Percentiles rank a stretch among this genome's conserved stretches.
phyloP scores from a whole-genome alignment of 805 yeast genomes.

The Yamadazyma sp. region DNA sequence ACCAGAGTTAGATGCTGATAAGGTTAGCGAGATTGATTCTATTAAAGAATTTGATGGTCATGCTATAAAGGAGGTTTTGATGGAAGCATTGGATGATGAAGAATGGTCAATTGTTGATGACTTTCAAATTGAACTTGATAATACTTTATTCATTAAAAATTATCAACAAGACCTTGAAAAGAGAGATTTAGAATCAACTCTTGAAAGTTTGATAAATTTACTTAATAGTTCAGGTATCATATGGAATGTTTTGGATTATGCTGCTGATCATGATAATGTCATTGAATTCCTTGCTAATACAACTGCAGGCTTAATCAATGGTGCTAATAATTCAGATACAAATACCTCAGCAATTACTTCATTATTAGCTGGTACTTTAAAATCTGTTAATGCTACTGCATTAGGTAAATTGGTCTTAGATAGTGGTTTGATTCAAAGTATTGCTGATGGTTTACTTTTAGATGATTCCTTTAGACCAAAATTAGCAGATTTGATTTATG shows the following conservation, averaged over 20 bases:
- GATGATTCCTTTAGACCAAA: conserved; percentile 31
- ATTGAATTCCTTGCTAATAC: conserved; percentile 28
- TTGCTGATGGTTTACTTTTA: conserved; percentile 36
- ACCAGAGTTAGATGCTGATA: too few species aligned
- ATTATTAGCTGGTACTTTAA: conserved; percentile 5
- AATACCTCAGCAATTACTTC: conserved; percentile 6
- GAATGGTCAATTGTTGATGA: too few species aligned
- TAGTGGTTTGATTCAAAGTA: conserved; percentile 33
- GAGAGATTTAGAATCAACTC: conserved; percentile 22
- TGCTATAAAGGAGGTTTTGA: conserved; percentile 8
- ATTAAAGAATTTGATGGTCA: conserved; percentile 9
- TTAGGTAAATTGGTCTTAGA: conserved; percentile 21
- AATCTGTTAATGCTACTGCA: conserved; percentile 18
- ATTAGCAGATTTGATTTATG: conserved; percentile 27
- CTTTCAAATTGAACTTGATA: too few species aligned
- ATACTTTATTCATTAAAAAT: too few species aligned
- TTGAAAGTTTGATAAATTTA: conserved; percentile 20
- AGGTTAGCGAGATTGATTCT: too few species aligned
- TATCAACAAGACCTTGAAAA: too few species aligned
- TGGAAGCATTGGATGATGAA: too few species aligned
- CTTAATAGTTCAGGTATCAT: conserved; percentile 33
- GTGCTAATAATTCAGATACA: conserved; percentile 1
- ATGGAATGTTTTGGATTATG: conserved; percentile 32
- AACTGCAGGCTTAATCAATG: conserved; percentile 21
- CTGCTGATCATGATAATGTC: conserved; percentile 28